Conservation (phyloP, 208 protist species). For the Vickermania ingenoplastis region DNA sequence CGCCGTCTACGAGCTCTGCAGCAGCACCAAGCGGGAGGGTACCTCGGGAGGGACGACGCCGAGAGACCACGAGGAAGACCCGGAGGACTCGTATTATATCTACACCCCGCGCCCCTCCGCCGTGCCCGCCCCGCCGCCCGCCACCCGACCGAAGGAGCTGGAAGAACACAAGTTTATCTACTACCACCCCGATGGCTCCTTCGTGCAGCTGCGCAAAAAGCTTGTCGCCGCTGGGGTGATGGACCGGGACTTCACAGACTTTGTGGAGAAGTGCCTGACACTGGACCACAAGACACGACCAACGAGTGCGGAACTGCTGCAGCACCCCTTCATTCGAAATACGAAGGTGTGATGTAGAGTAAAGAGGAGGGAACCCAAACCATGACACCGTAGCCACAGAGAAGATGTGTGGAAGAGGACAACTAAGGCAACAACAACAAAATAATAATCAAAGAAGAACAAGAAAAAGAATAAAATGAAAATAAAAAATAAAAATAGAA, state of each 20-base stretch:
- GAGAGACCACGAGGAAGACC: constrained; percentile 22
- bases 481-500: no score
- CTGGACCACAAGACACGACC: constrained; percentile 79
- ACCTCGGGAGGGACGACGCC: constrained; percentile 14
- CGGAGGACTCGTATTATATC: constrained; percentile 60
- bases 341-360: constrained; percentile 26
- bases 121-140: background rate
- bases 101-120: constrained; percentile 52
- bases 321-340: constrained; percentile 79
- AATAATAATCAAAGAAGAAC: no score
- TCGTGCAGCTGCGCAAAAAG: constrained; percentile 65
- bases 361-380: no score
- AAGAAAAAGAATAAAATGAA: no score
- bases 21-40: constrained; percentile 27
- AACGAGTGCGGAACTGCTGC: constrained; percentile 63
- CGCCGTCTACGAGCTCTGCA: constrained; percentile 80
- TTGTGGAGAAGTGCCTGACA: constrained; percentile 79
- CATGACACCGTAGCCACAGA: no score
- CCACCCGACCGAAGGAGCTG: background rate
- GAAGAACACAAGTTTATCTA: background rate
- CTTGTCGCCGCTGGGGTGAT: constrained; percentile 52
- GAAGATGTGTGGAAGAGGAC: no score
- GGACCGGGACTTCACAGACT: constrained; percentile 76
- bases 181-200: constrained; percentile 17
- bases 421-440: no score